Percentiles rank a stretch among this genome's conserved stretches.
phyloP scores from a whole-genome alignment of 768 basidiomycete genomes.

The Exsudoporus frostii region DNA sequence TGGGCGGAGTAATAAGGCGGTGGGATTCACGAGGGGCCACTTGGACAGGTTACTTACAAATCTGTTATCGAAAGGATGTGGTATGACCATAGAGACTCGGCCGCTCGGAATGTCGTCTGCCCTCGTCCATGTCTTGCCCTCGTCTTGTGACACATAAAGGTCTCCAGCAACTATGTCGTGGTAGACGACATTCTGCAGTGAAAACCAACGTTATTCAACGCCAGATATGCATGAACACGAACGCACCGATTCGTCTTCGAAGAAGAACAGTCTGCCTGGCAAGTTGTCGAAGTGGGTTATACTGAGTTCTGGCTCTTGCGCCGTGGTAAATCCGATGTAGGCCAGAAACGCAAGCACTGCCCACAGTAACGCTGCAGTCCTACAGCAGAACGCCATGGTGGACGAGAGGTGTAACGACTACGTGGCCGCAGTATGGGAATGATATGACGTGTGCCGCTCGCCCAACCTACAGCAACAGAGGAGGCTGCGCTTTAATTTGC shows the following conservation, averaged over 20 bases:
- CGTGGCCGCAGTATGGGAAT: slow-evolving; percentile 12
- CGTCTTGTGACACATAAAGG: slow-evolving; percentile 78
- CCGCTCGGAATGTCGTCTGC: slow-evolving; percentile 53
- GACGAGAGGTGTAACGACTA: slow-evolving; percentile 10
- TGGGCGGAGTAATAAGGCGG: slow-evolving; percentile 28
- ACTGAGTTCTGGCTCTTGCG: slow-evolving; percentile 47
- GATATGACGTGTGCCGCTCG: not conserved
- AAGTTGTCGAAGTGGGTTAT: slow-evolving; percentile 64
- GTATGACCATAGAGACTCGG: slow-evolving; percentile 66
- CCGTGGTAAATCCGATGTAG: slow-evolving; percentile 22
- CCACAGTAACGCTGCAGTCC: slow-evolving; percentile 26
- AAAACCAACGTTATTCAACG: not conserved
- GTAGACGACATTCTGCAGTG: slow-evolving; percentile 62
- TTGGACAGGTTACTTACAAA: slow-evolving; percentile 46
- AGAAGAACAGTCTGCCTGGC: slow-evolving; percentile 81
- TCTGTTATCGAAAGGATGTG: slow-evolving; percentile 82
- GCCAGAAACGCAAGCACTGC: slow-evolving; percentile 23
- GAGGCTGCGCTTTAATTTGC: slow-evolving; percentile 11
- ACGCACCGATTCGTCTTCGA: slow-evolving; percentile 86
- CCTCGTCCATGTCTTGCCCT: slow-evolving; percentile 70
- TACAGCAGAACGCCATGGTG: slow-evolving; percentile 29
- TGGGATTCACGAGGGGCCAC: not conserved
- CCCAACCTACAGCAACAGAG: not conserved
- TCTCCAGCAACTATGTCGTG: slow-evolving; percentile 70
- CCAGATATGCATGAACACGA: not conserved